Conservation (phyloP, 345 rosid species). For the Eucalyptus grandis region DNA sequence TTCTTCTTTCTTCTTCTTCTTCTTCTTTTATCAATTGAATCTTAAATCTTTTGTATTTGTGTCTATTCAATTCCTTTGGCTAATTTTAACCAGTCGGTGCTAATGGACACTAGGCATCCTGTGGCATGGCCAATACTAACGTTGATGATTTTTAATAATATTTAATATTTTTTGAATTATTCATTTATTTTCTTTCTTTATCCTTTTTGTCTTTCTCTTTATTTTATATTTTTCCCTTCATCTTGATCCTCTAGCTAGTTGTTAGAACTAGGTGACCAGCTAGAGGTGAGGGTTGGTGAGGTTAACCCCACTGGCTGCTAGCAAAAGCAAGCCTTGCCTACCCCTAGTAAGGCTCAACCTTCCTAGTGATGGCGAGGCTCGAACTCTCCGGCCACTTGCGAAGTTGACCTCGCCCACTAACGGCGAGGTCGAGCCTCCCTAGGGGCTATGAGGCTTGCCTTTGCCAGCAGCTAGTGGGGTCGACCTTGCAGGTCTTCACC, state of each 20-base stretch:
- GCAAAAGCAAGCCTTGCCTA: background rate
- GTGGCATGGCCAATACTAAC: background rate
- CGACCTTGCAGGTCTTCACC: background rate
- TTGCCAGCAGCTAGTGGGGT: background rate
- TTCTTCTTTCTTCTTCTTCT: too few relatives aligned
- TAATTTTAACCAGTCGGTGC: rapidly evolving
- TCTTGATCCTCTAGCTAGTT: background rate
- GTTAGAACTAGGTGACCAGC: background rate
- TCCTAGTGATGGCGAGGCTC: background rate
- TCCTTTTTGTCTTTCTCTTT: background rate
- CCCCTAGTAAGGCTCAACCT: background rate
- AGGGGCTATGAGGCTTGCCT: background rate
- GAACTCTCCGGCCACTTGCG: background rate
- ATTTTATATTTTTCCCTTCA: too few relatives aligned
- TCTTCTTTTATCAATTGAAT: too few relatives aligned
- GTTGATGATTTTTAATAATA: too few relatives aligned
- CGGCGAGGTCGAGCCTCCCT: background rate
- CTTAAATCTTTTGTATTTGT: background rate
- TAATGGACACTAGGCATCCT: background rate
- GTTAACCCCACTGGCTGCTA: rapidly evolving
- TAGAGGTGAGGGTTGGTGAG: background rate
- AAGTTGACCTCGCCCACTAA: background rate
- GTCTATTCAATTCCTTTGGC: background rate
- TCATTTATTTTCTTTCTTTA: background rate
- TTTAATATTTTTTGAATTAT: too few relatives aligned